These are phyloP conservation scores for Coemansia sp. DNA, from an alignment of 192 early-diverging fungal species.

Conservation along the genomic window DNA sequence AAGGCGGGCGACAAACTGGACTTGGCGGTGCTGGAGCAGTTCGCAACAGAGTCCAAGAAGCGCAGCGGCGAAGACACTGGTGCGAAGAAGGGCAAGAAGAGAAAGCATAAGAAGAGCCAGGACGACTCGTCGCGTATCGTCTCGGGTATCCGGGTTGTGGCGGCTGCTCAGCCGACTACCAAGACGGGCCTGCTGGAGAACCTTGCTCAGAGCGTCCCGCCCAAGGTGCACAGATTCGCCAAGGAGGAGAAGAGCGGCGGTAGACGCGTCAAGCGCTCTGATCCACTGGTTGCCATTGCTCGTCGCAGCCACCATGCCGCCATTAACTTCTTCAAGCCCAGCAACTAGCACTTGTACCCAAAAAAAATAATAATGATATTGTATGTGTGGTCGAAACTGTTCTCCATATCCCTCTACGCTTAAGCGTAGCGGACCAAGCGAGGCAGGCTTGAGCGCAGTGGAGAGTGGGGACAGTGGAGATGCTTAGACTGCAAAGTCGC, in stretches of 20 bases:
- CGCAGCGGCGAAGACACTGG: not conserved
- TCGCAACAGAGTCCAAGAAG: conserved; percentile 29
- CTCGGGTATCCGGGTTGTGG: conserved; percentile 52
- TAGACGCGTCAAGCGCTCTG: conserved; percentile 34
- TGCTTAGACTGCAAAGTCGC: not conserved
- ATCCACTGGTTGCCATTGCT: conserved; percentile 47
- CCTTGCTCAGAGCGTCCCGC: conserved; percentile 38
- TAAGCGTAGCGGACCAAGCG: not conserved
- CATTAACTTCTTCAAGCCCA: conserved; percentile 40
- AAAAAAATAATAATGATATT: not conserved
- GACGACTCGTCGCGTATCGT: conserved; percentile 37
- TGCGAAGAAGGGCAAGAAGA: conserved; percentile 21
- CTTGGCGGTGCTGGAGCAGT: conserved; percentile 39
- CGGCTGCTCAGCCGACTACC: conserved; percentile 19
- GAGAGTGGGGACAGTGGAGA: not conserved
- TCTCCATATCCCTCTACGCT: not conserved
- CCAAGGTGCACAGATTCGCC: conserved; percentile 20
- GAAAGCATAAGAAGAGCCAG: conserved; percentile 18
- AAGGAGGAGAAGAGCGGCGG: conserved; percentile 35
- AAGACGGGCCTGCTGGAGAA: conserved; percentile 28
- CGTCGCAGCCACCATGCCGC: conserved; percentile 35
- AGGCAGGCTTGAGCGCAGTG: not conserved
- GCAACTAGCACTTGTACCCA: not conserved
- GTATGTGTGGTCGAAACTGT: not conserved
- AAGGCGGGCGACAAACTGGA: conserved; percentile 28